Evolutionary conservation across 2,329 filamentous ascomycete species (phyloP), one percentile per base, ranked within the genome.

Genomic region (Gyromitra esculenta): DNA sequence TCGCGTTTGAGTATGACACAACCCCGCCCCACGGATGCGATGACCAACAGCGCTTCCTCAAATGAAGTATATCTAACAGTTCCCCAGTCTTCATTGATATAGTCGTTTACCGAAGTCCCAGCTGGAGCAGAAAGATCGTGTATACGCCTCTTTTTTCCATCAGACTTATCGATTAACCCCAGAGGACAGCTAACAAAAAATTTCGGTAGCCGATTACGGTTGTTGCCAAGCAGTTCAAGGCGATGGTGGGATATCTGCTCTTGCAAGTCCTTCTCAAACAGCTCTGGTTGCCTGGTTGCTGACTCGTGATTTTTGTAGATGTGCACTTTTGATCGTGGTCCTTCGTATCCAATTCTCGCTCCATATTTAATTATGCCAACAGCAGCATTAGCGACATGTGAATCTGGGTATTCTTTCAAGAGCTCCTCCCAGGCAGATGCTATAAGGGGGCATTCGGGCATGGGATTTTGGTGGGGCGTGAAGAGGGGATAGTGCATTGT

Each of bases 1-100:
- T 72, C 68, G 8, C 68, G 59, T n/a, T 72, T 72, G 37, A 72
- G 15, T 4, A 72, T 18, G 52, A 65, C 9, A 18, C 43, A 50
- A 4, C 18, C 41, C 7, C 5, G 9, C 21, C 68, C 68, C 56
- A 52, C 11, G 9, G 21, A 21, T n/a, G 52, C 11, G 6, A 59
- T 5, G 1, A 52, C 21, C 7, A 2, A 1, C 13, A 68, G 25
- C 0, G 4, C 37, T n/a, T 67, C 25, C 2, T 54, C 50, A 1
- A 54, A 25, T 13, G 50, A 11, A 54, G 50, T 3, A 25, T 54
- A 11, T 9, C 3, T 54, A 11, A 54, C 4, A 54, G 50, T 31
- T 31, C 9, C 50, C 50, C 50, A 54, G 1, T 5, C 9, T 54
- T 54, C 18, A 11, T 31, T 2, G 50, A 54, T 54, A 25, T 21